These are phyloP conservation scores for Turnera subulata DNA, from an alignment of 345 rosid species.

Conservation along the genomic window DNA sequence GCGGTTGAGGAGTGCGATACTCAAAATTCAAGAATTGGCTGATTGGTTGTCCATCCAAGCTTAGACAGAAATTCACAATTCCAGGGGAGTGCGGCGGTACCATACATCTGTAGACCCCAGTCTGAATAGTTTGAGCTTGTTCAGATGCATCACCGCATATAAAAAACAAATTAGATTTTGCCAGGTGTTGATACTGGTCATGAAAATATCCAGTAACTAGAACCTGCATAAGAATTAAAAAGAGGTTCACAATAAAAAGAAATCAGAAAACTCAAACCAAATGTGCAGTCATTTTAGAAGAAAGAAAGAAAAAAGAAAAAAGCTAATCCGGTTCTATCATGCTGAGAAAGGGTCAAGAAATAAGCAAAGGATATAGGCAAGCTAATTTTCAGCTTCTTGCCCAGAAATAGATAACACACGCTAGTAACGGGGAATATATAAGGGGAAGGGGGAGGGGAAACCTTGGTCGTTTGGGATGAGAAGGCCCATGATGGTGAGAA, in stretches of 20 bases:
- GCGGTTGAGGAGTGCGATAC: conserved; percentile 43
- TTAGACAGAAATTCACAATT: conserved; percentile 54
- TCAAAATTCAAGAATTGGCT: conserved; percentile 78
- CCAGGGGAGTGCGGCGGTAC: conserved; percentile 68
- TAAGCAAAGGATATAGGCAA: neutral
- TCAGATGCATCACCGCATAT: conserved; percentile 63
- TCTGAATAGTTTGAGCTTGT: conserved; percentile 59
- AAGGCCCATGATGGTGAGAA: conserved; percentile 83
- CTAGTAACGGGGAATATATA: neutral
- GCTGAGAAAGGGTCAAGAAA: neutral
- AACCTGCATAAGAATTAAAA: conserved; percentile 41
- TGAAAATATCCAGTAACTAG: conserved; percentile 69
- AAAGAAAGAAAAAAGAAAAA: too few relatives aligned
- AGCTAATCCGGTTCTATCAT: neutral
- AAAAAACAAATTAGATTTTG: conserved; percentile 57
- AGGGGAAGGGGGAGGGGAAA: conserved; percentile 15
- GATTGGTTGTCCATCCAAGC: conserved; percentile 76
- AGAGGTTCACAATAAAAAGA: neutral
- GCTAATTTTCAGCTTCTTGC: neutral
- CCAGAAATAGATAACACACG: neutral
- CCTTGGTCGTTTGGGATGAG: conserved; percentile 85
- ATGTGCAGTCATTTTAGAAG: too few relatives aligned
- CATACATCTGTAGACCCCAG: conserved; percentile 83
- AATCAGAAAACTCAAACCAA: too few relatives aligned
- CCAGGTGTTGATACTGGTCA: conserved; percentile 48